phyloP scores from a whole-genome alignment of 768 basidiomycete species.

The Collybia nuda region DNA sequence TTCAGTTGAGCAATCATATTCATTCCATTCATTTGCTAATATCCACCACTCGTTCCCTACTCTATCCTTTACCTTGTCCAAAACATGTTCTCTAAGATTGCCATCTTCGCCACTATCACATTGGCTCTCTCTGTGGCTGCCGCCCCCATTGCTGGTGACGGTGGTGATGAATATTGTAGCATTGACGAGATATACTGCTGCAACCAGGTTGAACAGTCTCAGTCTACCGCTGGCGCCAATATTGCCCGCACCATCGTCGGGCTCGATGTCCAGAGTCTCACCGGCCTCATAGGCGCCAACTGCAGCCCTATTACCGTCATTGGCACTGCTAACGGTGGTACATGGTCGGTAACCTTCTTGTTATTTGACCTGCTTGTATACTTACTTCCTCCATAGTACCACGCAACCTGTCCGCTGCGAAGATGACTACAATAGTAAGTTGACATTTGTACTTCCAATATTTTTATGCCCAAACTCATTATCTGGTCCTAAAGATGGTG shows the following conservation, averaged over 20 bases:
- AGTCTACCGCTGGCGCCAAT: neutral
- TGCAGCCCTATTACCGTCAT: conserved; percentile 9
- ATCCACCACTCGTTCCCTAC: no score
- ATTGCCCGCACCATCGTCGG: neutral
- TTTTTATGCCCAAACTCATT: no score
- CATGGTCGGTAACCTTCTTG: conserved; percentile 5
- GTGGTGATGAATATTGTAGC: conserved; percentile 9
- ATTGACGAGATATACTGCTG: conserved; percentile 20
- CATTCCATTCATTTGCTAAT: no score
- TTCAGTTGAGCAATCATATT: no score
- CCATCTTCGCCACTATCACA: no score
- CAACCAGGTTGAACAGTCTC: conserved; percentile 7
- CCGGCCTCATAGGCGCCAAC: conserved; percentile 9
- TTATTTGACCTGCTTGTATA: neutral
- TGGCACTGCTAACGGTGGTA: conserved; percentile 11
- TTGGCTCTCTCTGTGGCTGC: neutral
- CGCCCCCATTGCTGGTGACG: neutral
- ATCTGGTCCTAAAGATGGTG: neutral
- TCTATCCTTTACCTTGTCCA: no score
- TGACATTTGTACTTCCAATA: no score
- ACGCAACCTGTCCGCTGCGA: conserved; percentile 21
- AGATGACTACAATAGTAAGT: conserved; percentile 18
- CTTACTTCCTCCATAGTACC: neutral
- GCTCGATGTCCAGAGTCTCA: neutral
- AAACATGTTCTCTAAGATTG: no score